Base-by-base conservation (phyloP, 1,284 basidiomycete species). In the Papiliotrema terrestris region DNA sequence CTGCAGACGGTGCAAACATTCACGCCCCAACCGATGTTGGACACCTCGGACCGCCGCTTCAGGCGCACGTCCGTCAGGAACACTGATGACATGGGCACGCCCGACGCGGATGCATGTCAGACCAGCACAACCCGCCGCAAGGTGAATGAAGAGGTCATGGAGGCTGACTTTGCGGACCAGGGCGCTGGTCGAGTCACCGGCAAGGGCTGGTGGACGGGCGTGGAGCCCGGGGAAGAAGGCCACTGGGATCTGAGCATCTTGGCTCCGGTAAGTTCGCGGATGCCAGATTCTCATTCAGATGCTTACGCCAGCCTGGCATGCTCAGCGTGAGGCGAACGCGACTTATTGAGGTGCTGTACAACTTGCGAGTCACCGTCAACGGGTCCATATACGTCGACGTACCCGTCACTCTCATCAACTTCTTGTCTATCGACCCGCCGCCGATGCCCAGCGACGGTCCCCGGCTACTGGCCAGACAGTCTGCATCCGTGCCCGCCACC, bases 201-300 rank as follows among this genome's bases (percentile, higher is more conserved):
- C 4, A 87, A 85, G 66, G 89, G 89, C 0, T 92, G 89, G 87
- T 94, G 91, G 90, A 81, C 84, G 2, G 91, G 91, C 8, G 84
- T 93, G 6, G 78, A 80, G 19, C 78, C 86, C 5, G 84, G 84
- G 0, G 83, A 86, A 61, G 78, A 79, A 2, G 73, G 71, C 17
- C 68, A 71, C 70, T 81, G 52, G 82, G 84, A 56, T 84, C 88
- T 71, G 79, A 81, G 49, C 83, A 86, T 77, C 11, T 70, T 83
- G 6, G 72, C 93, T 41, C 90, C 91, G 19, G 91, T 93, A 71
- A 77, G 86, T 76, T 13, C 15, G n/a, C 15, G n/a, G 32, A 5
- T 32, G 29, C 11, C 5, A 11, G 11, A 32, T 32, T 32, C 11
- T 32, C 29, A 6, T 32, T 32, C 29, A 11, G 35, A 38, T 48